phyloP scores from a whole-genome alignment of 306 rosid species.

The Prunus padus region DNA sequence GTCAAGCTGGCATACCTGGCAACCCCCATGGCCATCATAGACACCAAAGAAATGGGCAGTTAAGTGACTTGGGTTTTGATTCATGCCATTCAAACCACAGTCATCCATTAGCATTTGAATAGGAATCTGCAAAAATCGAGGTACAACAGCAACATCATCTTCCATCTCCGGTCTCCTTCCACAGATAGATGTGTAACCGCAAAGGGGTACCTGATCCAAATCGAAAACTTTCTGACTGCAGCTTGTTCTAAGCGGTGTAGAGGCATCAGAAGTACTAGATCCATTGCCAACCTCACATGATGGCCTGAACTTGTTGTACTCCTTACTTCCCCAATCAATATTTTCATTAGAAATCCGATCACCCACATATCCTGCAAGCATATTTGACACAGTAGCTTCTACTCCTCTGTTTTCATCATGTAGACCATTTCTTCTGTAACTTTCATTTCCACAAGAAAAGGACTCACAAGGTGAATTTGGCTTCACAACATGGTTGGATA shows the following conservation, averaged over 20 bases:
- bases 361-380: too few relatives aligned
- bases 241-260: slow-evolving; percentile 35
- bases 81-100: slow-evolving; percentile 19
- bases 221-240: slow-evolving; percentile 28
- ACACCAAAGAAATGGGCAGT: slow-evolving; percentile 69
- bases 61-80: slow-evolving; percentile 23
- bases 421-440: background rate
- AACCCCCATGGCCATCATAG: slow-evolving; percentile 88
- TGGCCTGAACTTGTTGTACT: slow-evolving; percentile 30
- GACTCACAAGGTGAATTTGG: slow-evolving; percentile 34
- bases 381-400: slow-evolving; percentile 7
- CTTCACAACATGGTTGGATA: slow-evolving; percentile 38
- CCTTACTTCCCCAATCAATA: slow-evolving; percentile 19
- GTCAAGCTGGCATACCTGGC: slow-evolving; percentile 44
- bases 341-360: too few relatives aligned
- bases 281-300: slow-evolving; percentile 19
- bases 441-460: too few relatives aligned
- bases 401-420: slow-evolving; percentile 37
- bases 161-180: slow-evolving; percentile 85
- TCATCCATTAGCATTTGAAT: slow-evolving; percentile 44
- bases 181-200: slow-evolving; percentile 64
- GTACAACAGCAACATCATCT: slow-evolving; percentile 61
- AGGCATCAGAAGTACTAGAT: slow-evolving; percentile 44
- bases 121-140: slow-evolving; percentile 54
- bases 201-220: slow-evolving; percentile 44